phyloP scores from a whole-genome alignment of 106 monocot genomes.

The Dactylorhiza incarnata region DNA sequence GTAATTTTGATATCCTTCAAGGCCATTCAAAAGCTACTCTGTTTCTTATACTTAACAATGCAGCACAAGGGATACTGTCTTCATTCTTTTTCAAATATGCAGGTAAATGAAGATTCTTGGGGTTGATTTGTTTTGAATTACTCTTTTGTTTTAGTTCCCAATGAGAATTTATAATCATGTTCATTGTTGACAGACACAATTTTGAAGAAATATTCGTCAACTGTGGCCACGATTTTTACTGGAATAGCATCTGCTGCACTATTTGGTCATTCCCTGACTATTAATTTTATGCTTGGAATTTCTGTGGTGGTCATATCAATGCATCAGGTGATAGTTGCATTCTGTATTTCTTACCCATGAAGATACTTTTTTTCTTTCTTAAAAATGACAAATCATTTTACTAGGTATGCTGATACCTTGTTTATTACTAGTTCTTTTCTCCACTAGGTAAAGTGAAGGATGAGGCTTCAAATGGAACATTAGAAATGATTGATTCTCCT shows the following conservation, averaged over 20 bases:
- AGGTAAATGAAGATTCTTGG: slow-evolving; percentile 30
- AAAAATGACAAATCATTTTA: neutral
- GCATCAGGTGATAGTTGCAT: slow-evolving; percentile 65
- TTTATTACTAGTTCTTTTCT: slow-evolving; percentile 76
- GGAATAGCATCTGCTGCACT: slow-evolving; percentile 87
- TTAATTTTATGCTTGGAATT: slow-evolving; percentile 85
- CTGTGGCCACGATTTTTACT: slow-evolving; percentile 95
- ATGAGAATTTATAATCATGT: neutral
- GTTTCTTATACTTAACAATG: slow-evolving; percentile 80
- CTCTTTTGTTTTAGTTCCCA: neutral
- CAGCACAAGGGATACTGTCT: slow-evolving; percentile 92
- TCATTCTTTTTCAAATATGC: slow-evolving; percentile 99
- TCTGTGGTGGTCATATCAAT: slow-evolving; percentile 95
- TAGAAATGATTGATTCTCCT: slow-evolving; percentile 55
- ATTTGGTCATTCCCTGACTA: slow-evolving; percentile 85
- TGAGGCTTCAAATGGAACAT: slow-evolving; percentile 44
- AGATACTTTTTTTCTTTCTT: slow-evolving; percentile 1
- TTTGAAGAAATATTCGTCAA: slow-evolving; percentile 94
- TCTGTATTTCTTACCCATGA: neutral
- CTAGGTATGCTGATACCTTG: neutral
- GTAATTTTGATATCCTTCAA: slow-evolving; percentile 73
- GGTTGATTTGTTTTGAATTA: neutral
- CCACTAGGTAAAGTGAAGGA: slow-evolving; percentile 82
- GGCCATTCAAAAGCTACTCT: slow-evolving; percentile 91
- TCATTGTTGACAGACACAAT: slow-evolving; percentile 54